phyloP scores from a whole-genome alignment of 345 rosid species.

The Orychophragmus violaceus region DNA sequence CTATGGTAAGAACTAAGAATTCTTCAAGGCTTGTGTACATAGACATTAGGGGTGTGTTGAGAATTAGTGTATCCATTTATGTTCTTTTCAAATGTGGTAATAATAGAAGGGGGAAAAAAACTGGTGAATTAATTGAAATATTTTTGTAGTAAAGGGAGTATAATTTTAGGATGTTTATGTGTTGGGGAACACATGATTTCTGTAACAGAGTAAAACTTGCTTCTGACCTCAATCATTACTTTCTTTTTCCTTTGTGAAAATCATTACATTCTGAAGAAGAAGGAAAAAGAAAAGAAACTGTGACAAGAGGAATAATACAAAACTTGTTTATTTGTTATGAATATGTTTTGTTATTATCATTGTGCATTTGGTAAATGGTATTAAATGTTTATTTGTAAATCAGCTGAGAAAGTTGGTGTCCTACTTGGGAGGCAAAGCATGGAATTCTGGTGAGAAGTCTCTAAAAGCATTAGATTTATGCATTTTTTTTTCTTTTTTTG shows the following conservation, averaged over 20 bases:
- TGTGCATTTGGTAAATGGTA: constrained; percentile 13
- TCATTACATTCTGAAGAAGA: constrained; percentile 19
- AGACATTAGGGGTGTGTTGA: constrained; percentile 4
- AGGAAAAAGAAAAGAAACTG: neutral
- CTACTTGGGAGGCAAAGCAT: constrained; percentile 33
- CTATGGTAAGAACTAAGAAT: neutral
- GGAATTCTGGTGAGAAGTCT: constrained; percentile 26
- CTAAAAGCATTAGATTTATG: constrained; percentile 23
- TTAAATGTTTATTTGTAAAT: constrained; percentile 25
- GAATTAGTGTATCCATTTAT: neutral
- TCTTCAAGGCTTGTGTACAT: constrained; percentile 15
- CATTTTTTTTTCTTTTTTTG: neutral
- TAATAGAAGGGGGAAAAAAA: neutral
- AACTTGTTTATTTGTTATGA: neutral
- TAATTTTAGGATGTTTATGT: constrained; percentile 22
- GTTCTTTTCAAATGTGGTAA: constrained; percentile 15
- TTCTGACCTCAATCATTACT: constrained; percentile 28
- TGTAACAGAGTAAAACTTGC: constrained; percentile 20
- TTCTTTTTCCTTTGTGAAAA: constrained; percentile 13
- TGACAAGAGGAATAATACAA: constrained; percentile 16
- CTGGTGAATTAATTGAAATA: constrained; percentile 8
- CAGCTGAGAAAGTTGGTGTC: constrained; percentile 29
- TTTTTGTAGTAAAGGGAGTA: neutral
- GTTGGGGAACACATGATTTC: constrained; percentile 30
- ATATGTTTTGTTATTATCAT: neutral